Percentiles rank a stretch among this genome's conserved stretches.
Conservation (phyloP, 257 asterid species). For the Petunia axillaris region DNA sequence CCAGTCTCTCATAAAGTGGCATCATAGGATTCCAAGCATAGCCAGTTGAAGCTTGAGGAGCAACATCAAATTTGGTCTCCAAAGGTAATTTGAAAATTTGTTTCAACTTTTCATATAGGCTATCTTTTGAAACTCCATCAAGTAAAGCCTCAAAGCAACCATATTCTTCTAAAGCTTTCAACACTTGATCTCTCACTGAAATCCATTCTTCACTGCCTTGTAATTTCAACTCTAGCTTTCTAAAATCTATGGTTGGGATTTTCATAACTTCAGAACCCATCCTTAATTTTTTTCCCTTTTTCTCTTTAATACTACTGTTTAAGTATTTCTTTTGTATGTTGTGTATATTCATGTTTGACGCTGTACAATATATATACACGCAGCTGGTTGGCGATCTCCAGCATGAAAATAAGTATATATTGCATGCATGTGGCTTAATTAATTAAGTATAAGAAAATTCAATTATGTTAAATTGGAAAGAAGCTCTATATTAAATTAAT, state of each 20-base stretch:
- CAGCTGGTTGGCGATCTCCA: no score
- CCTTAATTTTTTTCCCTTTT: no score
- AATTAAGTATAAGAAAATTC: no score
- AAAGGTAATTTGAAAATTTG: neutral
- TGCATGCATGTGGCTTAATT: no score
- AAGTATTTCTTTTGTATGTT: no score
- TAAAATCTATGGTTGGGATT: neutral
- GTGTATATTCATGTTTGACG: no score
- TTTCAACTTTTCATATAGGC: neutral
- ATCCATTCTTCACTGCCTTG: neutral
- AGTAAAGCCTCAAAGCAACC: neutral
- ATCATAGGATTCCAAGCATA: neutral
- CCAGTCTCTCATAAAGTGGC: neutral
- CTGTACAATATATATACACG: no score
- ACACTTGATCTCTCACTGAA: neutral
- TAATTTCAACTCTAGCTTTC: neutral
- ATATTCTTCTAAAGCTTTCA: neutral
- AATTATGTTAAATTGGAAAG: no score
- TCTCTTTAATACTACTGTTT: no score
- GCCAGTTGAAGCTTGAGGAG: neutral
- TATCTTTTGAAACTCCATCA: neutral
- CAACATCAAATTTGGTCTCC: neutral
- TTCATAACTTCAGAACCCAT: neutral
- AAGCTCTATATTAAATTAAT: no score
- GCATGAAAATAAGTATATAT: no score